Percentiles rank a stretch among this genome's conserved stretches.
Evolutionary conservation across 441 rosid species (phyloP).

Genomic region (Flueggea neowawraea): DNA sequence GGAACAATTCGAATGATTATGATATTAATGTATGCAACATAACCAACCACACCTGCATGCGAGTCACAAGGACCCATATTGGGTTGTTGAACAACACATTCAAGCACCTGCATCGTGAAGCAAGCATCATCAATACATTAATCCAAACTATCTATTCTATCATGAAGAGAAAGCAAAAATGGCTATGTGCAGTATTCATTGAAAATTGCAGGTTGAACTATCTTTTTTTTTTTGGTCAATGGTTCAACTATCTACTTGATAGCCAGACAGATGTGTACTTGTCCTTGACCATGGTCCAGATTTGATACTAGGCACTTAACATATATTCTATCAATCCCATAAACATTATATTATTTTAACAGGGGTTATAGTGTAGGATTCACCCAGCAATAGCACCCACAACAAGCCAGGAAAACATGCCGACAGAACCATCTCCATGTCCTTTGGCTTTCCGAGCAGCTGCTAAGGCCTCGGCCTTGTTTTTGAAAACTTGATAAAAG

Average conservation of each 20-base stretch:
- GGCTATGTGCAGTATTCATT: not conserved
- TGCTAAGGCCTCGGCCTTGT: slow-evolving; percentile 61
- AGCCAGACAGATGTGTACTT: not conserved
- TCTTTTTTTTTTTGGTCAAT: too few relatives aligned
- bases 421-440: slow-evolving; percentile 62
- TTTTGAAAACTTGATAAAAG: slow-evolving; percentile 64
- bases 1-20: not conserved
- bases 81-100: slow-evolving; percentile 66
- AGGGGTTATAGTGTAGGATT: slow-evolving; percentile 1
- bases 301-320: not conserved
- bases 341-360: too few relatives aligned
- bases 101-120: slow-evolving; percentile 44
- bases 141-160: not conserved
- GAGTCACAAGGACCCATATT: slow-evolving; percentile 72
- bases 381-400: slow-evolving; percentile 73
- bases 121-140: slow-evolving; percentile 7
- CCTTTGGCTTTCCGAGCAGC: slow-evolving; percentile 42
- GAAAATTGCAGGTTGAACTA: slow-evolving; percentile 1
- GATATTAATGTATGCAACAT: not conserved
- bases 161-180: not conserved
- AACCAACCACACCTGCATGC: slow-evolving; percentile 53
- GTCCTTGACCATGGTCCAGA: not conserved
- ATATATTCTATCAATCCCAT: not conserved
- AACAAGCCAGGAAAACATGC: slow-evolving; percentile 57
- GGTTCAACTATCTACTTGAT: not conserved